These are phyloP conservation scores for Passalora sequoiae DNA, from an alignment of 2,329 filamentous ascomycete species.

Conservation along the genomic window DNA sequence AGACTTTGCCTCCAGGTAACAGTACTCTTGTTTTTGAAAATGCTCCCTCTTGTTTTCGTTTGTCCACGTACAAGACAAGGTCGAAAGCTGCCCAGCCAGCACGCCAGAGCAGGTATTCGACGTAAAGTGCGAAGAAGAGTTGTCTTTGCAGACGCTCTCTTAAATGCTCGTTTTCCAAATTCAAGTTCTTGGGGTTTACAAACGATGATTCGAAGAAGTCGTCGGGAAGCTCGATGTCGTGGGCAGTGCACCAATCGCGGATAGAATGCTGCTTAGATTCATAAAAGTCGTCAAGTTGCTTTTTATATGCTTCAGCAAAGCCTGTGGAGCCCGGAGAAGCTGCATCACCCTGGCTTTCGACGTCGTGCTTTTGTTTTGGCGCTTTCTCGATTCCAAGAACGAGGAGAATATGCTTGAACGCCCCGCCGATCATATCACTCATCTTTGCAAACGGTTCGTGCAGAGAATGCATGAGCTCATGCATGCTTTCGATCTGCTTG, in stretches of 20 bases:
- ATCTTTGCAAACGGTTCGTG: slow-evolving; percentile 63
- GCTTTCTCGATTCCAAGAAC: slow-evolving; percentile 49
- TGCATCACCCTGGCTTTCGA: slow-evolving; percentile 40
- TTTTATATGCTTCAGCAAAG: slow-evolving; percentile 53
- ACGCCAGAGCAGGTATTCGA: slow-evolving; percentile 62
- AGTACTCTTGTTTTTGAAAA: slow-evolving; percentile 60
- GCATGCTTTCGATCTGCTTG: slow-evolving; percentile 41
- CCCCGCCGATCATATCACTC: slow-evolving; percentile 59
- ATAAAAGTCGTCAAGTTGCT: slow-evolving; percentile 54
- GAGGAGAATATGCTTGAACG: slow-evolving; percentile 57
- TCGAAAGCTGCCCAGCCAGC: slow-evolving; percentile 57
- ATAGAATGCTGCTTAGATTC: slow-evolving; percentile 54
- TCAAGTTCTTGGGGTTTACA: slow-evolving; percentile 46
- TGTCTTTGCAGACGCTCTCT: slow-evolving; percentile 62
- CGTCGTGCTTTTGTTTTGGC: slow-evolving; percentile 29
- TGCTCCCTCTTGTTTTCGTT: slow-evolving; percentile 58
- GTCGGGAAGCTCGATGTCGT: slow-evolving; percentile 45
- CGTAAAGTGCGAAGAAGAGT: slow-evolving; percentile 64
- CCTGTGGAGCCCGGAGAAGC: slow-evolving; percentile 53
- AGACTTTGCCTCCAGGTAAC: slow-evolving; percentile 55
- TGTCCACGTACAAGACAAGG: slow-evolving; percentile 64
- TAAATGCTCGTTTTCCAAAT: slow-evolving; percentile 49
- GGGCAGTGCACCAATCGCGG: slow-evolving; percentile 41
- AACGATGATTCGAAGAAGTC: slow-evolving; percentile 46
- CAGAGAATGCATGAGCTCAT: slow-evolving; percentile 46